Conservation (phyloP, 257 asterid species). For the Fraxinus pennsylvanica region DNA sequence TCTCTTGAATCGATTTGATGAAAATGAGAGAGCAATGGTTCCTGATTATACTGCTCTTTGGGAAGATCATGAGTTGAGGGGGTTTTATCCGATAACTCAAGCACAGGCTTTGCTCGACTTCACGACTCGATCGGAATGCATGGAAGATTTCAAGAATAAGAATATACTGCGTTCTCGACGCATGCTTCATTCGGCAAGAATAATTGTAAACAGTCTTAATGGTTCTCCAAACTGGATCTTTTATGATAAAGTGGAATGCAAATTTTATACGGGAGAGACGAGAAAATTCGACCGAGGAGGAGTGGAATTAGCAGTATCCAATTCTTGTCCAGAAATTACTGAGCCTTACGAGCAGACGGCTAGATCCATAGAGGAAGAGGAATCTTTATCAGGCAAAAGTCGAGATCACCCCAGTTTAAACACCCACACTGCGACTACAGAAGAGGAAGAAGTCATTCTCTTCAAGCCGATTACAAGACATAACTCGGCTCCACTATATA, state of each 20-base stretch:
- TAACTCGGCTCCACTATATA: slow-evolving; percentile 67
- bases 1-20: slow-evolving; percentile 50
- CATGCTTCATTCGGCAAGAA: slow-evolving; percentile 45
- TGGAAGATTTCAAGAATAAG: slow-evolving; percentile 28
- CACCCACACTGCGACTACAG: slow-evolving; percentile 10
- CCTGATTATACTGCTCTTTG: slow-evolving; percentile 57
- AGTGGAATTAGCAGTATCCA: slow-evolving; percentile 26
- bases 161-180: slow-evolving; percentile 46
- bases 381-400: slow-evolving; percentile 7
- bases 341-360: slow-evolving; percentile 16
- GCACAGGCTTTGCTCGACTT: slow-evolving; percentile 61
- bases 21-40: slow-evolving; percentile 22
- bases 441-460: slow-evolving; percentile 78
- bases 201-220: slow-evolving; percentile 33
- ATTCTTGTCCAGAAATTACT: slow-evolving; percentile 19
- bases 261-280: slow-evolving; percentile 21
- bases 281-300: slow-evolving; percentile 22
- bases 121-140: slow-evolving; percentile 41
- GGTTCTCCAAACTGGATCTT: slow-evolving; percentile 31
- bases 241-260: slow-evolving; percentile 26
- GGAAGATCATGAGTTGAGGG: slow-evolving; percentile 91
- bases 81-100: slow-evolving; percentile 57
- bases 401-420: slow-evolving; percentile 15
- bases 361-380: slow-evolving; percentile 21
- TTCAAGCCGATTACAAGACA: slow-evolving; percentile 83